A percentile compares a stretch with the other conserved stretches of the same genome.
Evolutionary conservation across 2,329 filamentous ascomycete genomes (phyloP).

Genomic region (Colletotrichum sp.): DNA sequence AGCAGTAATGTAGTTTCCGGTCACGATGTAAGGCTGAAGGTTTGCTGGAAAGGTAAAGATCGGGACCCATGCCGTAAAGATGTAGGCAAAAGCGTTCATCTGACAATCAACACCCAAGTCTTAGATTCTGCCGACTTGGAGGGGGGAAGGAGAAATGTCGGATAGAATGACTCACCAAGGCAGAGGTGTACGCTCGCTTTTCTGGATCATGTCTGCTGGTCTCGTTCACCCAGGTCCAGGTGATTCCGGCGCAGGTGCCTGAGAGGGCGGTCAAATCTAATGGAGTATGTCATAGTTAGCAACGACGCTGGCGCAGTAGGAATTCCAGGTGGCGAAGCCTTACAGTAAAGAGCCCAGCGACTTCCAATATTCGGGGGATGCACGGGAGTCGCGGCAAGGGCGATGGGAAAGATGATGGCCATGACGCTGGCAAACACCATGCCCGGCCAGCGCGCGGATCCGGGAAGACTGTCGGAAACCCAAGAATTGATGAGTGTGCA

Average conservation of each 20-base stretch:
- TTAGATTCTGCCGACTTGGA: not conserved
- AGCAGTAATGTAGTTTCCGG: constrained; percentile 32
- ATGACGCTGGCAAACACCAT: constrained; percentile 28
- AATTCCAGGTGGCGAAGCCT: not conserved
- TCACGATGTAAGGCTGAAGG: constrained; percentile 32
- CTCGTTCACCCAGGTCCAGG: constrained; percentile 32
- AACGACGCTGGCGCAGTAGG: not conserved
- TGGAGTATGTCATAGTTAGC: not conserved
- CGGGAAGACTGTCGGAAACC: constrained; percentile 29
- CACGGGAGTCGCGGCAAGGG: constrained; percentile 28
- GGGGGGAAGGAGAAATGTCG: rapidly evolving
- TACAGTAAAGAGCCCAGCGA: constrained; percentile 29
- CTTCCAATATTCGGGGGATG: constrained; percentile 24
- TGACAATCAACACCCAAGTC: not conserved
- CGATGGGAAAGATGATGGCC: constrained; percentile 28
- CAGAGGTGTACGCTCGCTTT: constrained; percentile 31
- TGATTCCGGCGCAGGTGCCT: constrained; percentile 25
- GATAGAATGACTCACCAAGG: constrained; percentile 23
- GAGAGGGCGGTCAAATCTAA: constrained; percentile 26
- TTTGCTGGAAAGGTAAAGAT: constrained; percentile 34
- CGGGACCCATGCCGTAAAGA: constrained; percentile 32
- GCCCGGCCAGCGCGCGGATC: constrained; percentile 28
- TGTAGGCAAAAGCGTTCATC: constrained; percentile 33
- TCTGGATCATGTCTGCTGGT: constrained; percentile 28
- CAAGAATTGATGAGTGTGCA: constrained; percentile 27